Evolutionary conservation across 2,329 filamentous ascomycete genomes (phyloP).

Genomic region (Incumbomyces lentus): DNA sequence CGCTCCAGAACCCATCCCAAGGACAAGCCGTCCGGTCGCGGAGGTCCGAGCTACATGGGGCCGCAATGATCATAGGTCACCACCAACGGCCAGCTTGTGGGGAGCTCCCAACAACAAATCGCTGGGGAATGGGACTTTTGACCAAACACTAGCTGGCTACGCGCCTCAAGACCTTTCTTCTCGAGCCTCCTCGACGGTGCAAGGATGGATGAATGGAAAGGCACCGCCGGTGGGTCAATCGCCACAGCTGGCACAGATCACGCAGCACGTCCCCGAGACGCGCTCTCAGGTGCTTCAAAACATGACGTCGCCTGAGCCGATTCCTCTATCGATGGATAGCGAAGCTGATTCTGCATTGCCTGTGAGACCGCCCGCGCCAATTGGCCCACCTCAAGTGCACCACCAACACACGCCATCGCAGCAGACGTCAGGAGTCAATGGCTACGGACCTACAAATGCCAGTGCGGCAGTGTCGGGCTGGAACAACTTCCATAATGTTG

Average conservation of each 20-base stretch:
- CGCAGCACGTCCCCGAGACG: constrained; percentile 25
- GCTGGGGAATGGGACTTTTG: constrained; percentile 55
- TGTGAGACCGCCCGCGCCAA: constrained; percentile 35
- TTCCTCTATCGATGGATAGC: constrained; percentile 25
- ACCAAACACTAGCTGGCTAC: constrained; percentile 41
- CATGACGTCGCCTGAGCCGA: constrained; percentile 30
- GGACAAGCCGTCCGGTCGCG: constrained; percentile 3
- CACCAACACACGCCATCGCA: constrained; percentile 13
- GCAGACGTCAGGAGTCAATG: constrained; percentile 7
- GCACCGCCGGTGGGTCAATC: constrained; percentile 19
- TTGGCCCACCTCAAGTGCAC: constrained; percentile 35
- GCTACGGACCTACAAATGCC: constrained; percentile 21
- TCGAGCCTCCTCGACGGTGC: constrained; percentile 31
- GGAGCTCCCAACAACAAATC: constrained; percentile 47
- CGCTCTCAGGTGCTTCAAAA: constrained; percentile 19
- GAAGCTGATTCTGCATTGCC: constrained; percentile 29
- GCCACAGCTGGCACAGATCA: constrained; percentile 17
- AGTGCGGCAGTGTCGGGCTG: constrained; percentile 29
- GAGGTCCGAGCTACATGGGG: constrained; percentile 19
- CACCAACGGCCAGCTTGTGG: constrained; percentile 44
- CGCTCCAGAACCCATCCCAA: constrained; percentile 6
- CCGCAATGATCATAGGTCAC: constrained; percentile 27
- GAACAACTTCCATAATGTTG: constrained; percentile 34
- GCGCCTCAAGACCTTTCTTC: constrained; percentile 34
- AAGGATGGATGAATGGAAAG: constrained; percentile 23